Base-by-base conservation (phyloP, 495 filamentous ascomycete genomes). In the Hypoxylon crocopeplum region DNA sequence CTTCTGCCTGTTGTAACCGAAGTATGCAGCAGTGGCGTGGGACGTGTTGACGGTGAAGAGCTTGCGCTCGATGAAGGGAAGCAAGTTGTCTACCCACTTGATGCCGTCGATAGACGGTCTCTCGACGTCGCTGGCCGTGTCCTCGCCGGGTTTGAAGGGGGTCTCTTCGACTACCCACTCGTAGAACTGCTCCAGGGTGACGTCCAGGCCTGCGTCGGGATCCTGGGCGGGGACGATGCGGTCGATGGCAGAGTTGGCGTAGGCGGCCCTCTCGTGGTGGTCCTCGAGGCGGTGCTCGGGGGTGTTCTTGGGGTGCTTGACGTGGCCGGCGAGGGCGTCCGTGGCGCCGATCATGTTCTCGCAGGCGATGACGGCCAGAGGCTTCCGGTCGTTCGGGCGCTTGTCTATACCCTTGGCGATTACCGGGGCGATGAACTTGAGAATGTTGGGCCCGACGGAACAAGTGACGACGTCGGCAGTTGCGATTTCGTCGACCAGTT, bases 1-100 rank as follows among this genome's bases (percentile, higher is more conserved):
- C 81, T 94, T 96, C 50, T 88, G 84, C 29, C 84, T 83, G 69
- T 89, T 77, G 79, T 94, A 86, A 36, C 94, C 94, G 73, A 92
- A 92, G 83, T 98, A 98, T 46, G 94, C 94, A 19, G 93, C 92
- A n/a, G 92, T 92, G 40, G 95, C 94, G 70, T 98, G 94, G 39
- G 91, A 88, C 19, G 94, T 98, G 84, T 98, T 98, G 81, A 98
- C 94, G 13, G 94, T 98, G 82, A 91, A 98, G 56, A 98, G 86
- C 80, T 98, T 98, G 75, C 94, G 93, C 84, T 98, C 93, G 68
- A 98, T 97, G 81, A 92, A 98, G 46, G 94, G 94, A 69, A 85
- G 81, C 19, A 98, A 83, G 79, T 97, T 84, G 61, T 90, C 86
- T 38, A 97, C 95, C 85, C 89, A 95, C 72, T 93, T 86, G 70